Evolutionary conservation across 331 rosid species (phyloP), one percentile per base, ranked within the genome.

Genomic region (Telfairia occidentalis): DNA sequence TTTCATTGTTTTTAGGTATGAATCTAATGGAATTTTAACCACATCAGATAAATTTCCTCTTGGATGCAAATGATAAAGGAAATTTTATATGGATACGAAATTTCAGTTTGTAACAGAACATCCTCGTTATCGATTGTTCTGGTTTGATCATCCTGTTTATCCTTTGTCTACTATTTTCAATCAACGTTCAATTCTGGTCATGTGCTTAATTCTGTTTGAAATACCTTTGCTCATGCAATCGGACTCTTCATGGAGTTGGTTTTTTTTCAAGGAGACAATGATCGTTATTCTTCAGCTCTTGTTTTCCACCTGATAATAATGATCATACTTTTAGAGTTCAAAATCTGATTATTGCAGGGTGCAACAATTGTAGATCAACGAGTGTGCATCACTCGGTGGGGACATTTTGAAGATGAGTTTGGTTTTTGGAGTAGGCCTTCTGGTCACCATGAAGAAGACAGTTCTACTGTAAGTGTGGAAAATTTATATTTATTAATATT

Each of bases 301-400:
- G 40, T 30, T 1, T 29, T 58, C 34, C 24, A 53, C 58, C 67
- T 59, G 60, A 74, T 37, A 74, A 71, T 71, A 30, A 70, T 76
- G 74, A 57, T 32, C 7, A 46, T 65, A 49, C 34, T 72, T 77
- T n/a, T 28, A 52, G 59, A 53, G 66, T 21, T 18, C 49, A 15
- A 28, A 35, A 49, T 73, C 46, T 77, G 84, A 28, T 76, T 48
- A 11, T 85, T 42, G 71, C 85, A 94, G 98, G 98, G 96, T 53
- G 98, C 98, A 60, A 85, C 96, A 61, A 91, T 94, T 78, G 81
- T 90, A 50, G 98, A 94, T 79, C 96, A 94, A 76, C 90, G 87
- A 16, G 92, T 94, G 24, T 94, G 90, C 88, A 91, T 94, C 80
- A 86, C 96, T 5, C 96, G 86, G 73, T 94, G 97, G 97, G 98